Conservation (phyloP, 495 filamentous ascomycete genomes). For the Aspergillus mulundensis region DNA sequence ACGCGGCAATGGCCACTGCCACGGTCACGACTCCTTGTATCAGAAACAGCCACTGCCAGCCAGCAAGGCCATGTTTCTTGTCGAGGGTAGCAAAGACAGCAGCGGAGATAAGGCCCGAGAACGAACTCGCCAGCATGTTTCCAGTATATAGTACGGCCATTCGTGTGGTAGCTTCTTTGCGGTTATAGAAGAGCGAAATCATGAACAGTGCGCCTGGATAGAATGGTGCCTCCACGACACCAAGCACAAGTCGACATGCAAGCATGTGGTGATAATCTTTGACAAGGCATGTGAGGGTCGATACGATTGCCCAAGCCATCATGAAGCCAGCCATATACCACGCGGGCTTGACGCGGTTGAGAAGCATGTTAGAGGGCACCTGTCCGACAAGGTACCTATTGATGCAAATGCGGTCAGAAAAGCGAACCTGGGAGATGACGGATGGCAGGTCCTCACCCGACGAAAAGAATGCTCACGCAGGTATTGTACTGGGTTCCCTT, state of each 20-base stretch:
- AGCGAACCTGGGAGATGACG: neutral
- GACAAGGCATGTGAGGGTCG: conserved; percentile 24
- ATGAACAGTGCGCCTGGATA: conserved; percentile 41
- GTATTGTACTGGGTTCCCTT: conserved; percentile 47
- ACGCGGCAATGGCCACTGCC: conserved; percentile 31
- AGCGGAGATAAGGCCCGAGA: conserved; percentile 26
- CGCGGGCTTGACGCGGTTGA: conserved; percentile 40
- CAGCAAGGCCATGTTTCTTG: conserved; percentile 21
- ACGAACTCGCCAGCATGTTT: conserved; percentile 23
- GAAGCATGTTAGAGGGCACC: conserved; percentile 55
- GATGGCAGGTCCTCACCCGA: conserved; percentile 33
- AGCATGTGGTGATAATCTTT: conserved; percentile 41
- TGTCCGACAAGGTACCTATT: conserved; percentile 45
- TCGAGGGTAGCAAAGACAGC: conserved; percentile 21
- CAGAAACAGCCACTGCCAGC: conserved; percentile 34
- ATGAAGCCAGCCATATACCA: conserved; percentile 37
- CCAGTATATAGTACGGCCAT: conserved; percentile 25
- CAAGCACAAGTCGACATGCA: conserved; percentile 34
- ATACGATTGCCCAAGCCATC: conserved; percentile 47
- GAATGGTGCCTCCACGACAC: conserved; percentile 49
- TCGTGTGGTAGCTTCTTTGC: conserved; percentile 30
- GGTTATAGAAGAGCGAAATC: conserved; percentile 40
- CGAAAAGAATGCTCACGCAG: conserved; percentile 53
- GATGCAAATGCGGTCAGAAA: neutral
- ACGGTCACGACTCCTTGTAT: conserved; percentile 41